These are phyloP conservation scores for Corylus heterophylla DNA, from an alignment of 306 rosid species.

Conservation along the genomic window DNA sequence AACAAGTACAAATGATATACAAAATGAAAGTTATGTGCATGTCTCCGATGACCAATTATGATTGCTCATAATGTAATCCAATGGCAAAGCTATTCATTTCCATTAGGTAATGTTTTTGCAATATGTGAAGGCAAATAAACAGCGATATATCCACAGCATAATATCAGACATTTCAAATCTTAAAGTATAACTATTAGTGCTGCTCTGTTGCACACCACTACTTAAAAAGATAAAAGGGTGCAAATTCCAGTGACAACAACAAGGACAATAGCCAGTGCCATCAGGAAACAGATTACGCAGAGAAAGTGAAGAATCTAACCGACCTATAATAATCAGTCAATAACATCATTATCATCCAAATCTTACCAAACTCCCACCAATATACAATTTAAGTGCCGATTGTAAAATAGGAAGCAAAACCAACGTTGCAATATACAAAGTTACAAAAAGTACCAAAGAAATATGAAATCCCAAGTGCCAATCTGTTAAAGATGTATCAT, in stretches of 20 bases:
- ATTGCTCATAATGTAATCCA: not conserved
- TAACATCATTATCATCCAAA: not conserved
- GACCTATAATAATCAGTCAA: not conserved
- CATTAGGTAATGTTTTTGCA: not conserved
- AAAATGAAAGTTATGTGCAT: not conserved
- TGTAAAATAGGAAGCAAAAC: too few species aligned
- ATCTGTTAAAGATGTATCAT: slow-evolving; percentile 72
- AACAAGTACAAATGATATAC: not conserved
- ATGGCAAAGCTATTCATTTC: not conserved
- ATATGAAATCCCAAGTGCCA: slow-evolving; percentile 98
- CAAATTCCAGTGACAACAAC: not conserved
- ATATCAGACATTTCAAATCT: not conserved
- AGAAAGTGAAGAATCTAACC: not conserved
- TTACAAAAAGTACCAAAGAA: slow-evolving; percentile 54
- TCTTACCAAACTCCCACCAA: not conserved
- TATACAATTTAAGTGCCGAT: not conserved
- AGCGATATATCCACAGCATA: not conserved
- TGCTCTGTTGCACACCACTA: not conserved
- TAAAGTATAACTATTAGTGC: not conserved
- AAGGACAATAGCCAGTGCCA: not conserved
- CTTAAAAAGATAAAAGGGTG: not conserved
- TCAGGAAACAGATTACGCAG: not conserved
- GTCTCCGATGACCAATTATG: not conserved
- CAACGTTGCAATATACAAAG: not conserved
- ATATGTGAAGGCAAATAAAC: not conserved